Percentiles rank a stretch among this genome's conserved stretches.
phyloP scores from a whole-genome alignment of 2,329 filamentous ascomycete genomes.

The Arthrocladium fulminans region DNA sequence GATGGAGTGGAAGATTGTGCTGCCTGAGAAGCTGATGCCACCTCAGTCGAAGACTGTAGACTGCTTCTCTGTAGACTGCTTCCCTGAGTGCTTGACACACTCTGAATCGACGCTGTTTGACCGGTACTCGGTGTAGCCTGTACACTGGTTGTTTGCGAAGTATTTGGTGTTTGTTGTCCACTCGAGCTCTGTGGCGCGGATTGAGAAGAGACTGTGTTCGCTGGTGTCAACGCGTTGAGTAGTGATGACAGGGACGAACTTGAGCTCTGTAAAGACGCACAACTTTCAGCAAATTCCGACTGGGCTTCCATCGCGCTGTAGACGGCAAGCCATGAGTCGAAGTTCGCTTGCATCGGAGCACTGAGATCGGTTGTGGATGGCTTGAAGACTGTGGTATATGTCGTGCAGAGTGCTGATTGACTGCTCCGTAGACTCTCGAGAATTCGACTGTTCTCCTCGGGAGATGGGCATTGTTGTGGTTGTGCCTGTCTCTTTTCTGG shows the following conservation, averaged over 20 bases:
- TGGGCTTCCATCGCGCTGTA: background rate
- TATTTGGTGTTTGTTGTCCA: too few relatives aligned
- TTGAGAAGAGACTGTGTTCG: background rate
- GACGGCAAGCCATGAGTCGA: background rate
- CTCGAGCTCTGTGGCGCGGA: too few relatives aligned
- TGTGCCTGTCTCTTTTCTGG: background rate
- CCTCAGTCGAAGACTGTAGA: too few relatives aligned
- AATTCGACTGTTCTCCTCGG: background rate
- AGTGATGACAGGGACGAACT: background rate
- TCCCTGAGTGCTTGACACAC: too few relatives aligned
- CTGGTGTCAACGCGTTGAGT: background rate
- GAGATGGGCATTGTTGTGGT: background rate
- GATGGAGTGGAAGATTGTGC: background rate
- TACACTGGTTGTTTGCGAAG: too few relatives aligned
- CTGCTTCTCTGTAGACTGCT: too few relatives aligned
- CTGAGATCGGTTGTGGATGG: background rate
- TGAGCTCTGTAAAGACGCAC: background rate
- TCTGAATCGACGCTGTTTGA: too few relatives aligned
- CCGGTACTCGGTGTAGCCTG: too few relatives aligned
- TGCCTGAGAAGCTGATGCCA: background rate
- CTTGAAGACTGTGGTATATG: background rate
- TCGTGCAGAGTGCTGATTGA: background rate
- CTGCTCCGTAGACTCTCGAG: background rate
- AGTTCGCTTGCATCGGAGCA: background rate
- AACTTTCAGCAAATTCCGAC: background rate